phyloP scores from a whole-genome alignment of 164 flowering plant genomes.

The Paratinospora sagittata region DNA sequence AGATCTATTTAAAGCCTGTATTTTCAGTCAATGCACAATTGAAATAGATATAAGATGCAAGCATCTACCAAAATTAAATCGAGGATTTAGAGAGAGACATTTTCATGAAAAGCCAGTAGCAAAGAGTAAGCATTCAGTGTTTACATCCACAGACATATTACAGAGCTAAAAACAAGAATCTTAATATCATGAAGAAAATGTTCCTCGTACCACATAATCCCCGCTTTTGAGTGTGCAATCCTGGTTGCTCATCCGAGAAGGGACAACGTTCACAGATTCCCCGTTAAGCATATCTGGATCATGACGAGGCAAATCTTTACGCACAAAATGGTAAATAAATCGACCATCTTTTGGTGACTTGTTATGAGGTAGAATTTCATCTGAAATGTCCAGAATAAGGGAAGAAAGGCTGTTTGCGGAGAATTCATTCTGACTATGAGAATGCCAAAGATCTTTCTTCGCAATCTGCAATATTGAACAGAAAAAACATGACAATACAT shows the following conservation, averaged over 20 bases:
- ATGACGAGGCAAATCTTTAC: constrained; percentile 22
- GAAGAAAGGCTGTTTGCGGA: constrained; percentile 41
- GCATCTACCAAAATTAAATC: too few relatives aligned
- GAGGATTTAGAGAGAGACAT: too few relatives aligned
- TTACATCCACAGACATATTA: background rate
- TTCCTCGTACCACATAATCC: constrained; percentile 74
- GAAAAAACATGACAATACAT: background rate
- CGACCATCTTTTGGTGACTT: constrained; percentile 35
- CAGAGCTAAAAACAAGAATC: background rate
- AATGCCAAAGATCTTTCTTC: constrained; percentile 47
- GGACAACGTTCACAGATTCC: constrained; percentile 18
- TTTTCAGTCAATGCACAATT: too few relatives aligned
- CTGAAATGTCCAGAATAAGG: constrained; percentile 62
- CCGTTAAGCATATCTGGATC: constrained; percentile 17
- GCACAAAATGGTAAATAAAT: constrained; percentile 65
- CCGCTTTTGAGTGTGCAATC: constrained; percentile 59
- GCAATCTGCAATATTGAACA: constrained; percentile 37
- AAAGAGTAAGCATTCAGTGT: background rate
- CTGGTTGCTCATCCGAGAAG: constrained; percentile 28
- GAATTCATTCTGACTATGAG: constrained; percentile 27
- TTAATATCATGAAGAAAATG: background rate
- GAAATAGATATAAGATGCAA: too few relatives aligned
- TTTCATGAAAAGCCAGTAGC: background rate
- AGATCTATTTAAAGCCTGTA: too few relatives aligned
- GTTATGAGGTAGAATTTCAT: constrained; percentile 25